These are phyloP conservation scores for Mycena sanguinolenta DNA, from an alignment of 768 basidiomycete genomes.

Conservation along the genomic window DNA sequence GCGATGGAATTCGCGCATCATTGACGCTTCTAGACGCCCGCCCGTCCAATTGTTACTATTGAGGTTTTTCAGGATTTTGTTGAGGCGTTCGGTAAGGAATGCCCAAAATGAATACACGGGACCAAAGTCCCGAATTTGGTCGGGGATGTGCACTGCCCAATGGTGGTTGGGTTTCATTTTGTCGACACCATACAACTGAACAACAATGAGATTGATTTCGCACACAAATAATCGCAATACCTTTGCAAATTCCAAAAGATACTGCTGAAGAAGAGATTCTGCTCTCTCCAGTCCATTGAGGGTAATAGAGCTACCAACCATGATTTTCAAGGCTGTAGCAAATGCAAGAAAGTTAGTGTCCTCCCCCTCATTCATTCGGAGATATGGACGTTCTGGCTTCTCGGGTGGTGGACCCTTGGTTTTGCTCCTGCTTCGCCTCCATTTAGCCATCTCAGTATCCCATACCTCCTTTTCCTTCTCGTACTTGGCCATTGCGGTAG, in stretches of 20 bases:
- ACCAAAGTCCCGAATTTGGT: conserved; percentile 41
- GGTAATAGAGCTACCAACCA: conserved; percentile 28
- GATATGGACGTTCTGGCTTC: background rate
- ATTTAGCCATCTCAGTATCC: background rate
- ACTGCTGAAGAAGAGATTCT: conserved; percentile 15
- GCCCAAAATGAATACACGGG: conserved; percentile 48
- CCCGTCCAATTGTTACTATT: conserved; percentile 44
- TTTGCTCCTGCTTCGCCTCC: background rate
- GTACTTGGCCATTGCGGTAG: background rate
- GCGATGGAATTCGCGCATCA: conserved; percentile 44
- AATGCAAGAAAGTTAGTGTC: conserved; percentile 38
- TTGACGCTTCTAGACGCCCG: conserved; percentile 45
- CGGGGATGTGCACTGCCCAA: too few relatives aligned
- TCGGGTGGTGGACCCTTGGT: background rate
- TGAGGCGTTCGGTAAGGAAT: conserved; percentile 45
- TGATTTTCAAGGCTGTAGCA: conserved; percentile 37
- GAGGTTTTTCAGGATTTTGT: conserved; percentile 44
- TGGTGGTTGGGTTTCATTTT: conserved; percentile 46
- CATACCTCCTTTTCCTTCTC: background rate
- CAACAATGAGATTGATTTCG: background rate
- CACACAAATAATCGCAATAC: conserved; percentile 1
- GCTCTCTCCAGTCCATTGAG: conserved; percentile 18
- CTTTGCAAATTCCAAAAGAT: conserved; percentile 21
- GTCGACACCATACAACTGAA: conserved; percentile 41
- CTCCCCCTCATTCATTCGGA: conserved; percentile 33